phyloP scores from a whole-genome alignment of 73 alveolate species.

The Tetrahymena borealis region DNA sequence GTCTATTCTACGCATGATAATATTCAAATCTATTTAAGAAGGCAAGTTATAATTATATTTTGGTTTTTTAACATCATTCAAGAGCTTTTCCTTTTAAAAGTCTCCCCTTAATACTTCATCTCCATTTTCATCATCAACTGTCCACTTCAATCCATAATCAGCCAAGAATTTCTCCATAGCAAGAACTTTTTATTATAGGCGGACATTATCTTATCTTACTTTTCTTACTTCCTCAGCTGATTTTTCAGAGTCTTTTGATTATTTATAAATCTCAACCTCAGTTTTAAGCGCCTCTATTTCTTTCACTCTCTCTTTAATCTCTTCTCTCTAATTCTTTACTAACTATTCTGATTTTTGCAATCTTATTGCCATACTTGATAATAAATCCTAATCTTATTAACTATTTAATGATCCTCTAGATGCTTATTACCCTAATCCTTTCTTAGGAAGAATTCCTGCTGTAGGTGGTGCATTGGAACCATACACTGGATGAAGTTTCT shows the following conservation, averaged over 20 bases:
- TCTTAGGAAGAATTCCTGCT: background rate
- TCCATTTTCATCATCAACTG: conserved; percentile 36
- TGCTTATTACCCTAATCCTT: background rate
- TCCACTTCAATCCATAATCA: conserved; percentile 70
- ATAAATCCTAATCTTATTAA: background rate
- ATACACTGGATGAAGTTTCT: background rate
- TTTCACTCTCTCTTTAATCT: conserved; percentile 43
- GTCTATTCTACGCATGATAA: conserved; percentile 76
- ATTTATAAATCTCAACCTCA: background rate
- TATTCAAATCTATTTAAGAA: conserved; percentile 76
- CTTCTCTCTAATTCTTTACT: background rate
- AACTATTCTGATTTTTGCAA: background rate
- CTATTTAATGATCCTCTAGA: background rate
- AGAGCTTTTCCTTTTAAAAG: conserved; percentile 28
- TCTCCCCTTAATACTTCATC: conserved; percentile 41
- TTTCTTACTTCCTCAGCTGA: conserved; percentile 15
- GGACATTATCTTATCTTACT: conserved; percentile 8
- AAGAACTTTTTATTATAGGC: conserved; percentile 5
- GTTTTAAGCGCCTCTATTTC: conserved; percentile 19
- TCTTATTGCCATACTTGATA: background rate
- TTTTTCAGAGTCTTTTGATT: background rate
- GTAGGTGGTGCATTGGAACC: background rate
- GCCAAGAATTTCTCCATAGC: conserved; percentile 52
- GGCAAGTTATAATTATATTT: conserved; percentile 65
- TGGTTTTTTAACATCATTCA: conserved; percentile 10